Conservation (phyloP, 129 eudicot species). For the Flaveria linearis region DNA sequence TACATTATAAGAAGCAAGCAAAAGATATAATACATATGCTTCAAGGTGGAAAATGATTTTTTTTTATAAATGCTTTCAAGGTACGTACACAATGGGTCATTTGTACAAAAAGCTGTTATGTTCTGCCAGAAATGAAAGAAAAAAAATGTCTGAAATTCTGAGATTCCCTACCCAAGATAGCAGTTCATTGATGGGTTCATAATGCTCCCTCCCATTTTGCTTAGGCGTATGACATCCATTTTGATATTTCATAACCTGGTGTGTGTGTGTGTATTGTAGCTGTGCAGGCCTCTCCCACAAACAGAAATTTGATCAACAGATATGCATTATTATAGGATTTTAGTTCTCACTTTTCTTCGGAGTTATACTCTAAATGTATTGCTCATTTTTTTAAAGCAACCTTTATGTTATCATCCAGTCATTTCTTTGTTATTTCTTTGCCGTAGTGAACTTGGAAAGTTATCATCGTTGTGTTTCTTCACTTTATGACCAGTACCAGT, state of each 20-base stretch:
- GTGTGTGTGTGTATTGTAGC: neutral
- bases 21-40: neutral
- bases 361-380: neutral
- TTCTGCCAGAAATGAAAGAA: neutral
- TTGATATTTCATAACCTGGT: neutral
- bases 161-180: neutral
- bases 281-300: neutral
- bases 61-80: neutral
- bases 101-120: neutral
- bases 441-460: neutral
- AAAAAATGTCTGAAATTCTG: neutral
- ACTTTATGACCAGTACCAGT: neutral
- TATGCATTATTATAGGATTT: conserved; percentile 1
- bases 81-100: neutral
- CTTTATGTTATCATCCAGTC: too few relatives aligned
- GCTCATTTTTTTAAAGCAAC: neutral
- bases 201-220: neutral
- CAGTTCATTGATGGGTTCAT: neutral
- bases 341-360: neutral
- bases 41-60: neutral
- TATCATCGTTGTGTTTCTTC: conserved; percentile 16
- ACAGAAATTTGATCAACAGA: neutral
- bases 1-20: neutral
- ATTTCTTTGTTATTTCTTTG: too few relatives aligned
- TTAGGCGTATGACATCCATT: neutral